These are phyloP conservation scores for Aureobasidium musti DNA, from an alignment of 2,329 filamentous ascomycete genomes.

Conservation along the genomic window DNA sequence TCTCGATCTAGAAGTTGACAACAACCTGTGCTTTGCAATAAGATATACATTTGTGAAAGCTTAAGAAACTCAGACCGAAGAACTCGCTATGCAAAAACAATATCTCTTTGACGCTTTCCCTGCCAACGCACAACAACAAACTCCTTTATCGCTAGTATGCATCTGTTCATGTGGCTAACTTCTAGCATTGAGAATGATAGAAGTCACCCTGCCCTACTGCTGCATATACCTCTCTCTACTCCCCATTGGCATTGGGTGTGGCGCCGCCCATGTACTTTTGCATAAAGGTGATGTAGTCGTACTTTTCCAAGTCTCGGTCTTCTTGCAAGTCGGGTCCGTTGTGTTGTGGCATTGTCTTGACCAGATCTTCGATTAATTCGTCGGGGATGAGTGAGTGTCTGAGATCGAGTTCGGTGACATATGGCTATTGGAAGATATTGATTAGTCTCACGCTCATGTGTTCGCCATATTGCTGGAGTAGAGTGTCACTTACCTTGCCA, in stretches of 20 bases:
- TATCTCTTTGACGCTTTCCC: neutral
- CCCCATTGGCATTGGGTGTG: conserved; percentile 7
- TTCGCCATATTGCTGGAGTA: neutral
- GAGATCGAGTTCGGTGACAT: conserved; percentile 96
- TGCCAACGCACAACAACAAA: conserved; percentile 3
- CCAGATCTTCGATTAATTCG: conserved; percentile 90
- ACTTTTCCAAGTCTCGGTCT: conserved; percentile 83
- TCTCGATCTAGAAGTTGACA: neutral
- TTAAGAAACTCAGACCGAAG: neutral
- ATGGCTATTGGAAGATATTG: conserved; percentile 56
- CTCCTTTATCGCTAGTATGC: conserved; percentile 19
- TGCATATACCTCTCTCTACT: neutral
- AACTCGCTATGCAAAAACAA: conserved; percentile 18
- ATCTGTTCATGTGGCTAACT: neutral
- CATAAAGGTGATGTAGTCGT: conserved; percentile 98
- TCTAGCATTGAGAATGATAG: neutral
- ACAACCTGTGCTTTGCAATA: neutral
- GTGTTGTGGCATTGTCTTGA: conserved; percentile 82
- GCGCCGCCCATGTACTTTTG: conserved; percentile 59
- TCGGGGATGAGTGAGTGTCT: conserved; percentile 94
- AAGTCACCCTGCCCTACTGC: neutral
- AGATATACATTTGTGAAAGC: neutral
- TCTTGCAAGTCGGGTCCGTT: conserved; percentile 81
- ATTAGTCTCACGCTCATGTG: neutral
- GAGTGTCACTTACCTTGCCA: conserved; percentile 67